Percentiles rank a stretch among this genome's conserved stretches.
These are phyloP conservation scores for Fusarium oligoseptatum DNA, from an alignment of 2,329 filamentous ascomycete species.

Conservation along the genomic window DNA sequence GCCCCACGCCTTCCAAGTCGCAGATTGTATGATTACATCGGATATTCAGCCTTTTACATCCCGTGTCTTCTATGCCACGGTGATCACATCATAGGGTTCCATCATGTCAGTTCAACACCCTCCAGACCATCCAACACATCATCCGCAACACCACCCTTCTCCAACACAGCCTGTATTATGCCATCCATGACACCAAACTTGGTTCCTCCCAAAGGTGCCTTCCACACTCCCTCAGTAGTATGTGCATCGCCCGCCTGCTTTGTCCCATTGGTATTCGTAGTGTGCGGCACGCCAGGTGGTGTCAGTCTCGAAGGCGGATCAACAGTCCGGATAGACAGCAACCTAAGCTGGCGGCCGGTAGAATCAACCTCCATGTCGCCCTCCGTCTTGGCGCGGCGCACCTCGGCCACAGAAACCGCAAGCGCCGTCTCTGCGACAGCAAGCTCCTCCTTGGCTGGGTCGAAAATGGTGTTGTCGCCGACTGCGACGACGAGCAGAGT, in stretches of 20 bases:
- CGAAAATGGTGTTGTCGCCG: constrained; percentile 91
- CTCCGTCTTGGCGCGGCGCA: constrained; percentile 37
- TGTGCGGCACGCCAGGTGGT: constrained; percentile 76
- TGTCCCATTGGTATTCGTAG: constrained; percentile 63
- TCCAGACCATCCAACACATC: constrained; percentile 88
- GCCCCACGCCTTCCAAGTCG: constrained; percentile 20
- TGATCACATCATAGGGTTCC: not conserved
- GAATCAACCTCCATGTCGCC: constrained; percentile 59
- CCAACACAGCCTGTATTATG: constrained; percentile 82
- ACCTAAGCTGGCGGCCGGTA: constrained; percentile 61
- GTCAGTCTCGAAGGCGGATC: constrained; percentile 82
- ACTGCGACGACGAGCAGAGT: constrained; percentile 92
- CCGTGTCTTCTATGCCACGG: constrained; percentile 9
- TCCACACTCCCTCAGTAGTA: constrained; percentile 83
- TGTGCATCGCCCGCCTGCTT: constrained; percentile 62
- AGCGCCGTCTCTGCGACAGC: constrained; percentile 91
- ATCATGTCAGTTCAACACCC: constrained; percentile 74
- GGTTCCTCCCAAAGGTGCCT: constrained; percentile 84
- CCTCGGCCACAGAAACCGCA: constrained; percentile 81
- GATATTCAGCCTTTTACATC: constrained; percentile 24
- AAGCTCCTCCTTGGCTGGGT: constrained; percentile 91
- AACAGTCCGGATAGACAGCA: constrained; percentile 79
- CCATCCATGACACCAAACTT: constrained; percentile 78
- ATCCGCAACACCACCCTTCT: constrained; percentile 83
- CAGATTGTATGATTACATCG: constrained; percentile 38